Evolutionary conservation across 208 protist genomes (phyloP).

Genomic region (Acanthamoeba royreba): DNA sequence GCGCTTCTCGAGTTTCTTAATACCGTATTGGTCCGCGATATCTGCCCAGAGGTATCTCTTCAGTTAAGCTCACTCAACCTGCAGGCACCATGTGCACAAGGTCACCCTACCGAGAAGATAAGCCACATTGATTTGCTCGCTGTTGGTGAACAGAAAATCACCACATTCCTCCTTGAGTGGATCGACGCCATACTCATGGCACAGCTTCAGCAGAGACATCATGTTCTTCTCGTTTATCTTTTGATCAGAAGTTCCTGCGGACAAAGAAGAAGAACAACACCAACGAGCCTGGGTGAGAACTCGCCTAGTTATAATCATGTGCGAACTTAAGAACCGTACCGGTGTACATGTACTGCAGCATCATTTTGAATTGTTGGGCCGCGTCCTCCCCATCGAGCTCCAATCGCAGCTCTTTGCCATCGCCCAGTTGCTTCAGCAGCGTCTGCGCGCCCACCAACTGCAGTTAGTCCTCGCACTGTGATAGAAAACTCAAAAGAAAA

Average conservation of each 20-base stretch:
- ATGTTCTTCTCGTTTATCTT: not conserved
- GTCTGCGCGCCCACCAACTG: not conserved
- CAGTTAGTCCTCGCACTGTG: too few species aligned
- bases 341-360: constrained; percentile 42
- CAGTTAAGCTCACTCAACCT: not conserved
- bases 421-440: not conserved
- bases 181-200: not conserved
- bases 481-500: too few species aligned
- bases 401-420: not conserved
- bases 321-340: too few species aligned
- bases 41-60: not conserved
- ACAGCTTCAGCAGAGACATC: not conserved
- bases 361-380: constrained; percentile 11
- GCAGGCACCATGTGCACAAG: too few species aligned
- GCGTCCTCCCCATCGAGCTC: not conserved
- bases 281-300: not conserved
- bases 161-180: constrained; percentile 34
- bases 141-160: not conserved
- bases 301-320: too few species aligned
- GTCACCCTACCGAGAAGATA: not conserved
- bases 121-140: not conserved
- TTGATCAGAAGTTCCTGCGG: not conserved
- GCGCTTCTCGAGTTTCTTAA: constrained; percentile 3
- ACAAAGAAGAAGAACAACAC: not conserved
- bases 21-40: not conserved